phyloP scores from a whole-genome alignment of 23 red algal genomes.

The Gracilaria domingensis region DNA sequence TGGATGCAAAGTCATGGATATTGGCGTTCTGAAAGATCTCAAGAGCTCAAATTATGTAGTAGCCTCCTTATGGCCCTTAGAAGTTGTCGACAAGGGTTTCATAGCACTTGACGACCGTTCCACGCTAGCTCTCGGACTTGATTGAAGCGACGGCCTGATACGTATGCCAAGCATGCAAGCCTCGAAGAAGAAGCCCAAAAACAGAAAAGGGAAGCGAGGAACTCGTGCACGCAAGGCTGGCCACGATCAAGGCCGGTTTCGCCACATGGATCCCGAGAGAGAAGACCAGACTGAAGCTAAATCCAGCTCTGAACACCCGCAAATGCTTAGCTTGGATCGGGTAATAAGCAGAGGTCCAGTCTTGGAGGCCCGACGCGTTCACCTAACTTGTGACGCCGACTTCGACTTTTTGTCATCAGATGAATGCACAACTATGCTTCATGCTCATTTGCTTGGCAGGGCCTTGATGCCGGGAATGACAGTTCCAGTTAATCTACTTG shows the following conservation, averaged over 20 bases:
- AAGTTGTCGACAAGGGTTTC: slow-evolving; percentile 8
- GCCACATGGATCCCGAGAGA: not conserved
- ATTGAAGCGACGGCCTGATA: not conserved
- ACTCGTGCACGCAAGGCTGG: not conserved
- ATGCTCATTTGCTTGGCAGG: not conserved
- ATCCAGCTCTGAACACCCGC: not conserved
- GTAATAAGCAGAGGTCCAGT: not conserved
- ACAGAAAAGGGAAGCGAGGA: slow-evolving; percentile 25
- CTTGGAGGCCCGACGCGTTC: not conserved
- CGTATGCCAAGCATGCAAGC: slow-evolving; percentile 10
- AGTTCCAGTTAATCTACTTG: not conserved
- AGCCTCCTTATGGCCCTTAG: slow-evolving; percentile 41
- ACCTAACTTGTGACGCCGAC: not conserved
- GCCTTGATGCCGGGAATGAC: not conserved
- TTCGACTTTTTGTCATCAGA: not conserved
- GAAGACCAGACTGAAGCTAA: not conserved
- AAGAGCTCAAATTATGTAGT: not conserved
- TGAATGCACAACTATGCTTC: slow-evolving; percentile 5
- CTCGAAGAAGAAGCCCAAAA: slow-evolving; percentile 3
- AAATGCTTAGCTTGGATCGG: not conserved
- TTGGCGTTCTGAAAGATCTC: slow-evolving; percentile 18
- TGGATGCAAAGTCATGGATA: slow-evolving; percentile 35
- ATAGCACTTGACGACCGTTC: slow-evolving; percentile 53
- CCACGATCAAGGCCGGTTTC: not conserved
- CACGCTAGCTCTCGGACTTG: not conserved